Base-by-base conservation (phyloP, 495 filamentous ascomycete genomes). In the Astrothelium subdiscretum region DNA sequence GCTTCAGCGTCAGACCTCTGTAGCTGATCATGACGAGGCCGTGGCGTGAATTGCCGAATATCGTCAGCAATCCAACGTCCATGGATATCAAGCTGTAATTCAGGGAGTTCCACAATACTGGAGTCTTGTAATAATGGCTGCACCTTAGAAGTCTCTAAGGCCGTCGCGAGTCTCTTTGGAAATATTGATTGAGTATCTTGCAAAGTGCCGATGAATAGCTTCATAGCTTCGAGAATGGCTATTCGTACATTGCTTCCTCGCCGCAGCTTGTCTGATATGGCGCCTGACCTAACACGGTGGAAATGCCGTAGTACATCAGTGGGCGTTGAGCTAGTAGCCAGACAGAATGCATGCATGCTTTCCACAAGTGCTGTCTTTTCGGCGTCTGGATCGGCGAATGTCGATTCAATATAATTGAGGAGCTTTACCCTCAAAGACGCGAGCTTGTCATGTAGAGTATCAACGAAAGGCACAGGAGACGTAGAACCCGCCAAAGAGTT, bases 1-100 rank as follows among this genome's bases (percentile, higher is more conserved):
- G 85, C 81, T 31, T 81, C 78, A 0, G 85, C 85, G 62, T 90
- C 82, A 20, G 75, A 65, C 27, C 80, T 81, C 27, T 84, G 81
- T 31, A 95, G 71, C 65, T 95, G 90, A 61, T 92, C 91, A 65
- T 95, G 82, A 32, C 90, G 85, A 57, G 96, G 88, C 77, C 90
- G 96, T 0, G 94, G 95, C 0, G 85, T 95, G 73, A 95, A 97
- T 58, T 87, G 88, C 32, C 80, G 81, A 32, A 97, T 87, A 58
- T 95, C 90, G 13, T 90, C 84, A 5, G 88, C 81, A 40, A 95
- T 85, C 89, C 90, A 97, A 42, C 82, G 79, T 59, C 84, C 85
- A 65, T 92, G 84, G 35, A 94, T 71, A 67, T 95, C 91, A n/a
- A 98, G 74, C 38, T 88, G 81, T 10, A 97, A 75, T 3, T 87